These are phyloP conservation scores for Clonostachys rosea DNA, from an alignment of 2,329 filamentous ascomycete species.

Conservation along the genomic window DNA sequence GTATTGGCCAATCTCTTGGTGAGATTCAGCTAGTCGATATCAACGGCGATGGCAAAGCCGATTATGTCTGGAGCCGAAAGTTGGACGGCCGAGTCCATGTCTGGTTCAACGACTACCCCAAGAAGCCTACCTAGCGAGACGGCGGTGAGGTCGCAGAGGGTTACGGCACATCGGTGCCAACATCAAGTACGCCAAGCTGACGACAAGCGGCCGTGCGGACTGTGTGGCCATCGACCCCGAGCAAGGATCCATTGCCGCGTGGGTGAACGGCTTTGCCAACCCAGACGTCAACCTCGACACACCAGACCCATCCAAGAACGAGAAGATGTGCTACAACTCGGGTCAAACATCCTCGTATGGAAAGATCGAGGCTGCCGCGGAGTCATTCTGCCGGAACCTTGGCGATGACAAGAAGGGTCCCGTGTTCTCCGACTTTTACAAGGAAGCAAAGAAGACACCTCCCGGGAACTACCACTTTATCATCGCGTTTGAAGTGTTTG, in stretches of 20 bases:
- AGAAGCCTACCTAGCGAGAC: conserved; percentile 6
- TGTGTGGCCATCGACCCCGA: conserved; percentile 5
- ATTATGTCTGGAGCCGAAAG: conserved; percentile 10
- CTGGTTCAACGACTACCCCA: conserved; percentile 10
- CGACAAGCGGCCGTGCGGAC: conserved; percentile 1
- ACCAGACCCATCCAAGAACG: conserved; percentile 3
- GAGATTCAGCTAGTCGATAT: no score
- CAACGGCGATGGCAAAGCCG: no score
- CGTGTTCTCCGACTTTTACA: conserved; percentile 5
- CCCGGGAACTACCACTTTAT: conserved; percentile 6
- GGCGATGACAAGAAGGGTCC: background rate
- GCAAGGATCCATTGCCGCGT: conserved; percentile 2
- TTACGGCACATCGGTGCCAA: conserved; percentile 10
- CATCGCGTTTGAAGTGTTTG: conserved; percentile 3
- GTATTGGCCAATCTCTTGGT: no score
- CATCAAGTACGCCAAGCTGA: conserved; percentile 4
- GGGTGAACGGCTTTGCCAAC: conserved; percentile 4
- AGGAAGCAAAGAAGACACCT: conserved; percentile 4
- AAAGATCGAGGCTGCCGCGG: conserved; percentile 2
- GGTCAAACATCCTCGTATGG: conserved; percentile 4
- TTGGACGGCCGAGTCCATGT: conserved; percentile 6
- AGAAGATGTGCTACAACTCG: conserved; percentile 5
- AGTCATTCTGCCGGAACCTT: conserved; percentile 8
- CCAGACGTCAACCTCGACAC: background rate
- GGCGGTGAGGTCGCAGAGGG: conserved; percentile 6